Conservation (phyloP, 2,329 filamentous ascomycete genomes). For the Chrysoporthe austroafricana region DNA sequence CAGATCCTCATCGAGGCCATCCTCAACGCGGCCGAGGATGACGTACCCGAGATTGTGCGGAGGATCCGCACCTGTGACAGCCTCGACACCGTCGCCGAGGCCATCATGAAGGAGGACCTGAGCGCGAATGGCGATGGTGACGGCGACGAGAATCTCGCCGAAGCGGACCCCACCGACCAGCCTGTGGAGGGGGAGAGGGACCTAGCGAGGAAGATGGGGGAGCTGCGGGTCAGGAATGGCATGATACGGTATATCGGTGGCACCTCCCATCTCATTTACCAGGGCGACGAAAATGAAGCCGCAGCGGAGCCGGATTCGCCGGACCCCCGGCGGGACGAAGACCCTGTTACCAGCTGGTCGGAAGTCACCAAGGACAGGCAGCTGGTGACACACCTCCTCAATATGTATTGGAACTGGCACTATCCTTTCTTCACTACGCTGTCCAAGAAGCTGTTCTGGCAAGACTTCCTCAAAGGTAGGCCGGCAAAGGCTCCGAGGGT, state of each 20-base stretch:
- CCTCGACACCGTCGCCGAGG: constrained; percentile 59
- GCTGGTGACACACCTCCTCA: constrained; percentile 83
- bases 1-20: constrained; percentile 94
- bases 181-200: constrained; percentile 70
- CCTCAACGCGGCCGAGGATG: constrained; percentile 86
- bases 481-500: constrained; percentile 54
- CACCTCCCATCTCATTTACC: constrained; percentile 89
- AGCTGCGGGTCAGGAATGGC: constrained; percentile 84
- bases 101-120: constrained; percentile 49
- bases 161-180: constrained; percentile 46
- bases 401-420: constrained; percentile 98
- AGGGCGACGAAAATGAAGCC: constrained; percentile 55
- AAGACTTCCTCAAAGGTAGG: constrained; percentile 78
- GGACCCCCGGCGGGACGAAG: constrained; percentile 57
- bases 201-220: constrained; percentile 89
- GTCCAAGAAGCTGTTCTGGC: constrained; percentile 83
- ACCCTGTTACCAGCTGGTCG: constrained; percentile 86
- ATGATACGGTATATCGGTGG: constrained; percentile 90
- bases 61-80: constrained; percentile 86
- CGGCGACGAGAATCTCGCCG: constrained; percentile 43
- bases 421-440: constrained; percentile 95
- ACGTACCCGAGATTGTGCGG: constrained; percentile 78
- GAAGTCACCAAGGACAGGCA: constrained; percentile 78
- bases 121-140: constrained; percentile 41
- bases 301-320: constrained; percentile 48